Evolutionary conservation across 148 eudicot genomes (phyloP).

Genomic region (Limonium bicolor): DNA sequence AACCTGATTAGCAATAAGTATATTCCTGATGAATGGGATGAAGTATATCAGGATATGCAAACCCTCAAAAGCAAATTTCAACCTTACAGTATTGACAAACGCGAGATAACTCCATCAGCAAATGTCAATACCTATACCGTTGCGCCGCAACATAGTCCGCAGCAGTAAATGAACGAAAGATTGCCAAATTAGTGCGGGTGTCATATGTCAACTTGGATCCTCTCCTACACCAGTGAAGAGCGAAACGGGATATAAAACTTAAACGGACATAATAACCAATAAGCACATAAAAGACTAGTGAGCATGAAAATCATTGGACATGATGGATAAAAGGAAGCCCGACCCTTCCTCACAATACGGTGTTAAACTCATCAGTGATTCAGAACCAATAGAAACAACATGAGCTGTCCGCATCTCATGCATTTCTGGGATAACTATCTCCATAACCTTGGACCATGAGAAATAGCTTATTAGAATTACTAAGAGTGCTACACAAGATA

Average conservation of each 20-base stretch:
- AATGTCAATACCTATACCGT: conserved; percentile 74
- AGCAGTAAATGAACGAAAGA: conserved; percentile 71
- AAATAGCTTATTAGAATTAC: conserved; percentile 3
- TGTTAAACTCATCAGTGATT: conserved; percentile 36
- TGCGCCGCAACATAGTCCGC: conserved; percentile 88
- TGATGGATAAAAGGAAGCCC: conserved; percentile 1
- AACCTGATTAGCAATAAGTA: no score
- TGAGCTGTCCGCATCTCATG: conserved; percentile 82
- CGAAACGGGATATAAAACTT: neutral
- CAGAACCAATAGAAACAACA: conserved; percentile 88
- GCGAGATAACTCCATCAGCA: no score
- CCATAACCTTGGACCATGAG: conserved; percentile 40
- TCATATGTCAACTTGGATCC: conserved; percentile 50
- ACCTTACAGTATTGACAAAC: no score
- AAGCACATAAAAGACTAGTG: no score
- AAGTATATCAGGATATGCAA: no score
- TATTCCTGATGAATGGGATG: no score
- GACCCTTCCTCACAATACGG: conserved; percentile 85
- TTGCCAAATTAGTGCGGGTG: conserved; percentile 65
- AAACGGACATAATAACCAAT: no score
- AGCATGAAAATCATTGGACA: no score
- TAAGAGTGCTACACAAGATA: neutral
- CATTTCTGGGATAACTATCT: conserved; percentile 77
- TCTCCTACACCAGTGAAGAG: conserved; percentile 25
- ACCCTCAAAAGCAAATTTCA: no score